phyloP scores from a whole-genome alignment of 2,329 filamentous ascomycete species.

The Paracoccidioides brasiliensis region DNA sequence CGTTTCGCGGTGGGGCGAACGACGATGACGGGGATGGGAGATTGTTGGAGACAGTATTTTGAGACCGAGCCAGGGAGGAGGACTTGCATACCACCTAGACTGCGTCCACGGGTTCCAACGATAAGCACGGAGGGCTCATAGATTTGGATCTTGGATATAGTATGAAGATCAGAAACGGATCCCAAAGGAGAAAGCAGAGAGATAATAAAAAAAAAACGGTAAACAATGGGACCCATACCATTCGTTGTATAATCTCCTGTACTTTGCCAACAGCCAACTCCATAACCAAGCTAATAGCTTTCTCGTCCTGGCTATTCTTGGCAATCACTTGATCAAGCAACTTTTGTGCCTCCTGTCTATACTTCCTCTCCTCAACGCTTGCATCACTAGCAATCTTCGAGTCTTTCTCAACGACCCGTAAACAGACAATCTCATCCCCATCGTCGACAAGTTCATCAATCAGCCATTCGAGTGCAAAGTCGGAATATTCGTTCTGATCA shows the following conservation, averaged over 20 bases:
- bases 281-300: conserved; percentile 70
- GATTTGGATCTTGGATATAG: conserved; percentile 57
- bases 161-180: conserved; percentile 3
- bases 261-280: conserved; percentile 85
- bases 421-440: conserved; percentile 83
- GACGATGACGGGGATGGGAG: conserved; percentile 83
- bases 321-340: conserved; percentile 63
- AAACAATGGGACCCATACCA: conserved; percentile 43
- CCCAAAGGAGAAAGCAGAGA: background rate
- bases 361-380: conserved; percentile 52
- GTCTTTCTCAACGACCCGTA: conserved; percentile 77
- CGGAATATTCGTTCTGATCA: conserved; percentile 82
- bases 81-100: conserved; percentile 72
- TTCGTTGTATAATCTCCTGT: conserved; percentile 76
- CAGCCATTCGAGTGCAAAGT: conserved; percentile 85
- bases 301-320: conserved; percentile 64
- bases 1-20: conserved; percentile 79
- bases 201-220: background rate
- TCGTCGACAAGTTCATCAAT: conserved; percentile 86
- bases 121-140: conserved; percentile 86
- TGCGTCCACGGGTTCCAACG: conserved; percentile 76
- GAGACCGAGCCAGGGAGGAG: conserved; percentile 80
- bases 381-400: conserved; percentile 51
- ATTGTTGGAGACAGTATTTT: conserved; percentile 90
- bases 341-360: conserved; percentile 60